Percentiles rank a stretch among this genome's conserved stretches.
Evolutionary conservation across 805 yeast species (phyloP).

Genomic region (Pichia nakasei): DNA sequence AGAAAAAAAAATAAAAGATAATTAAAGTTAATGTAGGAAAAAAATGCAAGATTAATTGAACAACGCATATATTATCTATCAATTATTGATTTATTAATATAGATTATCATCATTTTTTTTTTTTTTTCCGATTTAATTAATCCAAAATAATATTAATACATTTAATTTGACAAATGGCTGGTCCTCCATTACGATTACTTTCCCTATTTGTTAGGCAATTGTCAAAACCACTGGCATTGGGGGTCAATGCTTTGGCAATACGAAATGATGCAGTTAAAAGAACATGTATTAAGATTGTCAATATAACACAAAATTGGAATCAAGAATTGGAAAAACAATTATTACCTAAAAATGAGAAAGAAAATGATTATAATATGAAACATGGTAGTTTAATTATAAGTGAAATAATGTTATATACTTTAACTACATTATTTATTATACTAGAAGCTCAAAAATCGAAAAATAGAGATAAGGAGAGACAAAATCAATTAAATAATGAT

Average conservation of each 20-base stretch:
- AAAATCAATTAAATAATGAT: conserved; percentile 65
- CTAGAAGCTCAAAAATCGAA: conserved; percentile 65
- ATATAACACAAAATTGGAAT: conserved; percentile 48
- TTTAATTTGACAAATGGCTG: conserved; percentile 54
- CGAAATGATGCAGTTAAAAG: conserved; percentile 57
- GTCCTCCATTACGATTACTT: conserved; percentile 65
- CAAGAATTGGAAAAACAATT: neutral
- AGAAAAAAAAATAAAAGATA: neutral
- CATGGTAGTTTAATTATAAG: conserved; percentile 31
- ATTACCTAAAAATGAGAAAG: neutral
- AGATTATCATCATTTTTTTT: too few species aligned
- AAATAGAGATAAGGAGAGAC: conserved; percentile 50
- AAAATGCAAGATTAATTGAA: too few species aligned
- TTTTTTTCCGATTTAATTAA: too few species aligned
- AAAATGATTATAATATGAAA: neutral
- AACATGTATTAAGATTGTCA: conserved; percentile 64
- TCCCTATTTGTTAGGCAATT: conserved; percentile 64
- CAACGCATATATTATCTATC: too few species aligned
- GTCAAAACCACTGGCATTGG: conserved; percentile 70
- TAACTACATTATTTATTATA: conserved; percentile 68
- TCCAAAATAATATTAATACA: too few species aligned
- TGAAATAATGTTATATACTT: conserved; percentile 68
- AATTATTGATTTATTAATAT: too few species aligned
- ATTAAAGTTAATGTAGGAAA: too few species aligned
- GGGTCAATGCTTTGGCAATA: conserved; percentile 65